Evolutionary conservation across 257 asterid species (phyloP).

Genomic region (Salvia miltiorrhiza): DNA sequence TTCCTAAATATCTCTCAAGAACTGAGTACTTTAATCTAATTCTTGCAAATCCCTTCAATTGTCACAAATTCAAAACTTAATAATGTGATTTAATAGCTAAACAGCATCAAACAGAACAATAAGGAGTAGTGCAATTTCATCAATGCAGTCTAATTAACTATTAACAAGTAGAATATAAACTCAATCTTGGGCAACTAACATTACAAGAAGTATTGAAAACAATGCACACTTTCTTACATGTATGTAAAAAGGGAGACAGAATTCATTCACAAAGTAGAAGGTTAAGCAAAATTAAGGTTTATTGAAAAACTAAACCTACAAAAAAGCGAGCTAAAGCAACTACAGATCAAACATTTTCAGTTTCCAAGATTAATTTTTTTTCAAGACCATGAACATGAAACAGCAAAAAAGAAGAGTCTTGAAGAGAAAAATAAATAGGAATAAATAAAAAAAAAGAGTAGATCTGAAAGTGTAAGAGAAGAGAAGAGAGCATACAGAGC

Average conservation of each 20-base stretch:
- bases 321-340: not conserved
- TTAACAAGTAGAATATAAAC: not conserved
- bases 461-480: conserved; percentile 32
- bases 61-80: not conserved
- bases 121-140: not conserved
- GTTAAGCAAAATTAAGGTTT: not conserved
- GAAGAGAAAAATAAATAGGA: not conserved
- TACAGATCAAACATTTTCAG: not conserved
- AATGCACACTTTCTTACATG: not conserved
- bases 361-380: not conserved
- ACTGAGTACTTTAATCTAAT: not conserved
- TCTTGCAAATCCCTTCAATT: not conserved
- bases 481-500: conserved; percentile 51
- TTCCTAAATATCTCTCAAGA: not conserved
- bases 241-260: not conserved
- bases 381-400: not conserved
- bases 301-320: no score
- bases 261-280: not conserved
- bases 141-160: not conserved
- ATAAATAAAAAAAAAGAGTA: not conserved
- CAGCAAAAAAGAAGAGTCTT: not conserved
- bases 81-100: no score
- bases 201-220: not conserved
- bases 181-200: not conserved
- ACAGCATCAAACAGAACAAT: not conserved